A percentile compares a stretch with the other conserved stretches of the same genome.
These are phyloP conservation scores for Lactifluus volemus DNA, from an alignment of 768 basidiomycete species.

Conservation along the genomic window DNA sequence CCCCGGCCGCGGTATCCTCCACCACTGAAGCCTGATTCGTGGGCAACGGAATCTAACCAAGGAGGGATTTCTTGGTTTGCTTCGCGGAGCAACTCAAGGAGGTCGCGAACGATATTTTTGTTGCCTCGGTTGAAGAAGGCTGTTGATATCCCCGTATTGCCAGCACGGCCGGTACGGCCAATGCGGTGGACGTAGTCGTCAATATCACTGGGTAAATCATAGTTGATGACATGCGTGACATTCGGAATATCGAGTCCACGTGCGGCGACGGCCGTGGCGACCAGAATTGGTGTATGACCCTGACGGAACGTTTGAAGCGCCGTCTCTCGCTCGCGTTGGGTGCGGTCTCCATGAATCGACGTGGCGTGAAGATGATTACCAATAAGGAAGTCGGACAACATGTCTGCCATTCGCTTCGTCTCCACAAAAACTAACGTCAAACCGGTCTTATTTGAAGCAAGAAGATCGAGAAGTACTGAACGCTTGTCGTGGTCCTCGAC, in stretches of 20 bases:
- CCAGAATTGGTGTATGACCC: conserved; percentile 91
- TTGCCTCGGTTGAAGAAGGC: conserved; percentile 96
- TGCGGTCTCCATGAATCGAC: conserved; percentile 96
- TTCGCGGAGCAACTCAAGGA: conserved; percentile 89
- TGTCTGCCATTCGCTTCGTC: conserved; percentile 99
- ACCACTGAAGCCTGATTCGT: conserved; percentile 68
- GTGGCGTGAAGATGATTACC: conserved; percentile 72
- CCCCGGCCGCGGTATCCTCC: conserved; percentile 40
- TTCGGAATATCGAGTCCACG: conserved; percentile 99
- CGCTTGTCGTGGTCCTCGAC: conserved; percentile 97
- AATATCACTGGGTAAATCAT: conserved; percentile 95
- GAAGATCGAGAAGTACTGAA: conserved; percentile 89
- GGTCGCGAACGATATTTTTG: conserved; percentile 83
- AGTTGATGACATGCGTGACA: conserved; percentile 97
- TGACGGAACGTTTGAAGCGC: conserved; percentile 93
- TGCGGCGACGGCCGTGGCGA: conserved; percentile 97
- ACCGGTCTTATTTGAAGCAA: conserved; percentile 69
- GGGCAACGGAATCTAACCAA: conserved; percentile 84
- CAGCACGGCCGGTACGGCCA: conserved; percentile 97
- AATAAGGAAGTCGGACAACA: conserved; percentile 93
- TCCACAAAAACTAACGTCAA: conserved; percentile 96
- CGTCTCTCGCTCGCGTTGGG: conserved; percentile 94
- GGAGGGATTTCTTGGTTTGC: conserved; percentile 91
- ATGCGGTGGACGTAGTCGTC: conserved; percentile 99
- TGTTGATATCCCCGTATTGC: conserved; percentile 92